A percentile compares a stretch with the other conserved stretches of the same genome.
Evolutionary conservation across 306 rosid genomes (phyloP).

Genomic region (Prunus mume): DNA sequence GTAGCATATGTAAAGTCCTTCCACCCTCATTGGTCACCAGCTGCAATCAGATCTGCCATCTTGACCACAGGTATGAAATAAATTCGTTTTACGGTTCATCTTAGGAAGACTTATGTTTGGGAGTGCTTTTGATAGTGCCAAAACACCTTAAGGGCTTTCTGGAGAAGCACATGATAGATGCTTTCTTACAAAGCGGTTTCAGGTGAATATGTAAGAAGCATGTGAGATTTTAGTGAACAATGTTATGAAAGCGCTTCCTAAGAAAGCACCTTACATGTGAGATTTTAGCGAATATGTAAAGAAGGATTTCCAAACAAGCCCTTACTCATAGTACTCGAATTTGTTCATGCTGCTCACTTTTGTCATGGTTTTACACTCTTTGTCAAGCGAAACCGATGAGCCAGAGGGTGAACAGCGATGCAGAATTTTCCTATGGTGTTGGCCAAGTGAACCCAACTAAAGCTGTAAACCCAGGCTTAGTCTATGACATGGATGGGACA

Average conservation of each 20-base stretch:
- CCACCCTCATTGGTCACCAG: constrained; percentile 77
- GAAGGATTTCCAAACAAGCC: not conserved
- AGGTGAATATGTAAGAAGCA: not conserved
- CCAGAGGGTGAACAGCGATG: constrained; percentile 45
- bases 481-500: constrained; percentile 65
- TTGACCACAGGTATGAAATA: constrained; percentile 63
- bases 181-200: not conserved
- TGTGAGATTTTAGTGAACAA: not conserved
- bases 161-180: not conserved
- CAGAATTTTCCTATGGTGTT: constrained; percentile 78
- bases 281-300: not conserved
- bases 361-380: not conserved
- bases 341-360: not conserved
- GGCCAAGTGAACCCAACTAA: constrained; percentile 72
- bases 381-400: constrained; percentile 73
- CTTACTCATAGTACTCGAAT: not conserved
- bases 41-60: constrained; percentile 76
- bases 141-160: not conserved
- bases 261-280: not conserved
- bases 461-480: constrained; percentile 64
- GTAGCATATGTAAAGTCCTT: constrained; percentile 89
- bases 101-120: not conserved
- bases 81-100: not conserved
- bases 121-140: not conserved
- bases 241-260: not conserved